These are phyloP conservation scores for Aspergillus eucalypticola DNA, from an alignment of 2,329 filamentous ascomycete genomes.

Conservation along the genomic window DNA sequence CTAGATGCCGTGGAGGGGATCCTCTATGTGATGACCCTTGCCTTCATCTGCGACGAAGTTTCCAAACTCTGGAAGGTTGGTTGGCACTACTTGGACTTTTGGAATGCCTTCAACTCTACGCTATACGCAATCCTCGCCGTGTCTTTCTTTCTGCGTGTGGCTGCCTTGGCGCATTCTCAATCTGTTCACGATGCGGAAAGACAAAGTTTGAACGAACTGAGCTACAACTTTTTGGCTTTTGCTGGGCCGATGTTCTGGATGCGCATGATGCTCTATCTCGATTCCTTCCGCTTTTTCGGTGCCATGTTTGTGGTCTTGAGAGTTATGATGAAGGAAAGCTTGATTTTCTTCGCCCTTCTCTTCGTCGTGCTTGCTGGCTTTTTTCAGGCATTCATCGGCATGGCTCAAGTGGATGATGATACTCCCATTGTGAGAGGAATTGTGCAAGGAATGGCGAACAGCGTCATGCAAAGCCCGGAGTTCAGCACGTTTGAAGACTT, in stretches of 20 bases:
- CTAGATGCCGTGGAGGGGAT: conserved; percentile 80
- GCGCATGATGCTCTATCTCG: conserved; percentile 85
- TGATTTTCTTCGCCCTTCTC: conserved; percentile 94
- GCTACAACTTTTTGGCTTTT: conserved; percentile 93
- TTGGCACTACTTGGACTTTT: conserved; percentile 87
- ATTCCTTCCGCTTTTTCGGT: conserved; percentile 92
- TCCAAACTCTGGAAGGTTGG: conserved; percentile 94
- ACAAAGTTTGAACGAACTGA: conserved; percentile 70
- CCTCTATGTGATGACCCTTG: conserved; percentile 87
- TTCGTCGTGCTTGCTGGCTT: conserved; percentile 76
- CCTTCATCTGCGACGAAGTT: conserved; percentile 84
- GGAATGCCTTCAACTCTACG: conserved; percentile 90
- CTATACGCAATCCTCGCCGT: conserved; percentile 77
- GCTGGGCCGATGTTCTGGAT: conserved; percentile 97
- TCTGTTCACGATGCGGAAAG: conserved; percentile 54
- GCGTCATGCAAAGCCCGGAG: conserved; percentile 87
- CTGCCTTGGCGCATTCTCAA: conserved; percentile 68
- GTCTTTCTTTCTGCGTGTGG: conserved; percentile 75
- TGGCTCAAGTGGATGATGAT: conserved; percentile 79
- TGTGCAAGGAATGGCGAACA: conserved; percentile 70
- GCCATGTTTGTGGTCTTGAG: conserved; percentile 97
- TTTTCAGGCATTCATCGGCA: conserved; percentile 88
- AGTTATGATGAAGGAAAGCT: conserved; percentile 88
- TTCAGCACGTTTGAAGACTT: conserved; percentile 89
- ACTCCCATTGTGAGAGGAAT: conserved; percentile 49